Evolutionary conservation across 1,284 basidiomycete genomes (phyloP).

Genomic region (Melanopsichium pennsylvanicum): DNA sequence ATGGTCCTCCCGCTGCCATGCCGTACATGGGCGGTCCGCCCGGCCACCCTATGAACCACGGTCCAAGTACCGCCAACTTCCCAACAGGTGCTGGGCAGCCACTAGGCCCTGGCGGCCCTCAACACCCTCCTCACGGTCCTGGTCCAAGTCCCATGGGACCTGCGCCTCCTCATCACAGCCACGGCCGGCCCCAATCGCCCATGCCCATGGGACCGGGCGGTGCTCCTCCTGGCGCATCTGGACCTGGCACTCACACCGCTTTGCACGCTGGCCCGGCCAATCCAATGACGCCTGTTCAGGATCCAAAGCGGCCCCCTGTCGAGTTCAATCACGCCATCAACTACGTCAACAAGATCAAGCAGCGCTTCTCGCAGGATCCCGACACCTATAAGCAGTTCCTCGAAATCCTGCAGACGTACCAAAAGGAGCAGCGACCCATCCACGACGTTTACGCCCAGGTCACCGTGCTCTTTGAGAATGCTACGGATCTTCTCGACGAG

Average conservation of each 20-base stretch:
- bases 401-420: conserved; percentile 96
- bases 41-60: conserved; percentile 29
- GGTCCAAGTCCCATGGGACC: conserved; percentile 33
- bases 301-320: conserved; percentile 67
- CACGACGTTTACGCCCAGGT: conserved; percentile 94
- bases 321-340: conserved; percentile 98
- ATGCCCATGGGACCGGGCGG: conserved; percentile 37
- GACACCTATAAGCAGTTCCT: conserved; percentile 98
- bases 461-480: conserved; percentile 87
- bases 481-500: conserved; percentile 89
- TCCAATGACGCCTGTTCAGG: conserved; percentile 42
- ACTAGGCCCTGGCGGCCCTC: conserved; percentile 32
- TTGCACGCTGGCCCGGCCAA: conserved; percentile 30
- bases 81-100: conserved; percentile 23
- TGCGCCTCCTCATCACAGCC: conserved; percentile 34
- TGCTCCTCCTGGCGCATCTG: conserved; percentile 25
- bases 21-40: conserved; percentile 33
- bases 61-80: conserved; percentile 20
- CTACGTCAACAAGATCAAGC: conserved; percentile 99
- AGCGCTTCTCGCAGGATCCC: conserved; percentile 86
- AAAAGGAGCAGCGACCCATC: conserved; percentile 88
- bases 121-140: conserved; percentile 33
- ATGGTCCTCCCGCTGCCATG: conserved; percentile 25
- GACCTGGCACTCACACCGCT: conserved; percentile 13
- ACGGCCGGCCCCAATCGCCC: conserved; percentile 43